Base-by-base conservation (phyloP, 495 filamentous ascomycete species). In the Penicillium bovifimosum region DNA sequence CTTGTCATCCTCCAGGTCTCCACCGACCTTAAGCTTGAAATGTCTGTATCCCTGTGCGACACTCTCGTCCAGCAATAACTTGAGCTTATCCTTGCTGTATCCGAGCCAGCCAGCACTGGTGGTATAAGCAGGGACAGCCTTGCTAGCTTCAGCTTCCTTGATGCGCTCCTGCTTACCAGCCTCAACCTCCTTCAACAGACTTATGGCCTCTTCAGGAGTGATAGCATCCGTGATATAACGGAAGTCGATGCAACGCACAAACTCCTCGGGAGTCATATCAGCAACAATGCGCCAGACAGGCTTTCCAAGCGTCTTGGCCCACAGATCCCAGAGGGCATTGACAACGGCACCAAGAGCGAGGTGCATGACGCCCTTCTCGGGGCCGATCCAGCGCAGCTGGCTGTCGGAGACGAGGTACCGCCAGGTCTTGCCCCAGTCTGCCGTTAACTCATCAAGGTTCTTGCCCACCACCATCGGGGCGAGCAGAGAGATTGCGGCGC, bases 341-440 rank as follows among this genome's bases (percentile, higher is more conserved):
- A 96, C 86, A 18, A 96, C 86, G 31, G 91, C 88, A 26, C 88
- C 90, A 0, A 95, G 84, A 2, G 91, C 91, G 0, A 96, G 83
- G 69, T 96, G 91, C 55, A 92, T 93, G 13, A 96, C 91, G 44
- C 91, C 91, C 72, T 96, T 96, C 64, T 96, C 91, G 2, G 91
- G 91, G 0, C 91, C 91, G 62, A 96, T 92, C 91, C 91, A 96
- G 27, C 91, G 87, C 28, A 96, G 76, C 61, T 96, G 91, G 47
- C 81, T 86, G 79, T 96, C 91, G 48, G 84, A 86, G 63, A 93
- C 90, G 0, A 96, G 86, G 69, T 92, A 84, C 2, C 90, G 83
- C 91, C 91, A 96, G 32, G 91, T 95, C 59, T 83, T 72, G 59
- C 89, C 90, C 88, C 88, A 95, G 76, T 96, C 79, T 13, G 79